Percentiles rank a stretch among this genome's conserved stretches.
These are phyloP conservation scores for Pharnaceum exiguum DNA, from an alignment of 148 eudicot species.

Conservation along the genomic window DNA sequence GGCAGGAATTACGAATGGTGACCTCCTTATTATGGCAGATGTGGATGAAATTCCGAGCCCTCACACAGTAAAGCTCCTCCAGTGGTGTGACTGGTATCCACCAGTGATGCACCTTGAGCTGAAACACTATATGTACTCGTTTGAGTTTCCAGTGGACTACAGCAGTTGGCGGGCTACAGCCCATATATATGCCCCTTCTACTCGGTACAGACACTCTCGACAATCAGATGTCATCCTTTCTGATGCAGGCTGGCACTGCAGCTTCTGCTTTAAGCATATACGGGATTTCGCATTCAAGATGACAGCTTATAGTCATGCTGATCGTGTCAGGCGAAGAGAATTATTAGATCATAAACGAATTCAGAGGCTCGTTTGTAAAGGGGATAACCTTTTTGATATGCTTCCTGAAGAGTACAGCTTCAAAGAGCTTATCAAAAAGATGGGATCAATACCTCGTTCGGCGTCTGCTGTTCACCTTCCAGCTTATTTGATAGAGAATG, in stretches of 20 bases:
- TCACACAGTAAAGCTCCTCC: slow-evolving; percentile 65
- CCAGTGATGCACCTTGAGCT: slow-evolving; percentile 64
- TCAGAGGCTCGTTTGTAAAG: slow-evolving; percentile 55
- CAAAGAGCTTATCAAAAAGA: slow-evolving; percentile 59
- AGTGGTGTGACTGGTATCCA: slow-evolving; percentile 81
- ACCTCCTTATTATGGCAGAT: slow-evolving; percentile 74
- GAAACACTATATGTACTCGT: slow-evolving; percentile 76
- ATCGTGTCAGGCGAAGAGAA: slow-evolving; percentile 56
- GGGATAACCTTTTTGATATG: slow-evolving; percentile 84
- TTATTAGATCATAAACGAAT: slow-evolving; percentile 52
- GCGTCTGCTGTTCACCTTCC: slow-evolving; percentile 77
- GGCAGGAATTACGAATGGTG: slow-evolving; percentile 62
- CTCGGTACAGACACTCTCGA: slow-evolving; percentile 62
- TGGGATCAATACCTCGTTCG: slow-evolving; percentile 71
- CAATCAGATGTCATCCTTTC: slow-evolving; percentile 54
- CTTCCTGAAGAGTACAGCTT: slow-evolving; percentile 86
- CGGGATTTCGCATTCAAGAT: slow-evolving; percentile 75
- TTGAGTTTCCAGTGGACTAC: slow-evolving; percentile 84
- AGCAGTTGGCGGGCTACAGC: slow-evolving; percentile 78
- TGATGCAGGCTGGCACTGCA: slow-evolving; percentile 94
- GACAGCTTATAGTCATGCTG: slow-evolving; percentile 93
- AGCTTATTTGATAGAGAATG: slow-evolving; percentile 61
- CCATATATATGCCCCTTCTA: slow-evolving; percentile 40
- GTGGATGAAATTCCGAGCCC: slow-evolving; percentile 88
- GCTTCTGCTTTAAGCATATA: slow-evolving; percentile 71